A percentile compares a stretch with the other conserved stretches of the same genome.
These are phyloP conservation scores for Geosmithia putterillii DNA, from an alignment of 2,329 filamentous ascomycete species.

Conservation along the genomic window DNA sequence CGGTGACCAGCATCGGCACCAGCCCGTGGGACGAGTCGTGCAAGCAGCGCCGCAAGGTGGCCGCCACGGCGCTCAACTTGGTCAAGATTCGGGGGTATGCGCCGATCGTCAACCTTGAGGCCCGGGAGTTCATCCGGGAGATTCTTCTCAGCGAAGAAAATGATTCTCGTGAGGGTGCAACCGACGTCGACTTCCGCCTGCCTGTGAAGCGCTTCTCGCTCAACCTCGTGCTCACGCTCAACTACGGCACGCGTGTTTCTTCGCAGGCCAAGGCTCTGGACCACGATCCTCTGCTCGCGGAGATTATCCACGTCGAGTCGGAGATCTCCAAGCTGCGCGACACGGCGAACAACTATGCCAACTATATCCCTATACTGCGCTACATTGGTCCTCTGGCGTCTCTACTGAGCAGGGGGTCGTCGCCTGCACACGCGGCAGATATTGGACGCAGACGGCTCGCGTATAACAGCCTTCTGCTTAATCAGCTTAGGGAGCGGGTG, in stretches of 20 bases:
- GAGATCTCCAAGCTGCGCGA: slow-evolving; percentile 9
- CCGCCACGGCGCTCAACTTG: slow-evolving; percentile 52
- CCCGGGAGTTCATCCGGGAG: slow-evolving; percentile 44
- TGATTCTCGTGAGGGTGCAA: slow-evolving; percentile 38
- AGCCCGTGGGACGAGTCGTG: slow-evolving; percentile 59
- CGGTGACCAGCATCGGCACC: slow-evolving; percentile 40
- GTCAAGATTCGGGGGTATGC: slow-evolving; percentile 55
- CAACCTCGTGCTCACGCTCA: slow-evolving; percentile 50
- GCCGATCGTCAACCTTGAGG: slow-evolving; percentile 55
- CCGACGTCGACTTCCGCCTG: slow-evolving; percentile 46
- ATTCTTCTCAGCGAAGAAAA: too few relatives aligned
- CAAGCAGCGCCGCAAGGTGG: slow-evolving; percentile 52
- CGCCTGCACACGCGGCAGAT: slow-evolving; percentile 4
- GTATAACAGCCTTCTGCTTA: slow-evolving; percentile 8
- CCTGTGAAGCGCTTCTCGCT: slow-evolving; percentile 54
- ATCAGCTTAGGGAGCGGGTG: slow-evolving; percentile 8
- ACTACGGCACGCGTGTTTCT: slow-evolving; percentile 43
- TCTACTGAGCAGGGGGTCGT: neutral
- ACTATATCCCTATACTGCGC: slow-evolving; percentile 10
- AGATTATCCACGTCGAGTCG: slow-evolving; percentile 10
- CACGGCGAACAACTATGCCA: slow-evolving; percentile 9
- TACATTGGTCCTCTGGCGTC: slow-evolving; percentile 4
- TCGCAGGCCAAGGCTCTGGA: slow-evolving; percentile 48
- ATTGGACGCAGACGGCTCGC: slow-evolving; percentile 8
- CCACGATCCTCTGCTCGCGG: slow-evolving; percentile 25